Base-by-base conservation (phyloP, 306 rosid species). In the Alnus rubra region DNA sequence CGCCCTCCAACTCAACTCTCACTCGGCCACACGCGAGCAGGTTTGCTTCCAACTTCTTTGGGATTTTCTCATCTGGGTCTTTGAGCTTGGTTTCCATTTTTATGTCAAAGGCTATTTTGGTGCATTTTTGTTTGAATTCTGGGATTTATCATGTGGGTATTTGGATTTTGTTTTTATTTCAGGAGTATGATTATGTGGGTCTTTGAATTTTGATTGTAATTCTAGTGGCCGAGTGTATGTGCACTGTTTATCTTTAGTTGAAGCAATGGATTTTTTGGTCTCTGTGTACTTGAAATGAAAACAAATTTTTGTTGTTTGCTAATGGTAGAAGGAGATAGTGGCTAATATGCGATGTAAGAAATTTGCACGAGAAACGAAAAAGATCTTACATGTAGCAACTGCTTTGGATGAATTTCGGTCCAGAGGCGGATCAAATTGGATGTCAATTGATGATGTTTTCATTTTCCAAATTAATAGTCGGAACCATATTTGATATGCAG, bases 1-100 rank as follows among this genome's bases (percentile, higher is more conserved):
- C 47, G 84, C 89, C n/a, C 88, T 89, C 79, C 90, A 89, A 18
- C 71, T 89, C 77, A 89, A 89, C 69, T 44, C 90, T 44, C 90
- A 89, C 81, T 89, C 84, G 67, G 55, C 88, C 35, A 90, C 92
- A 5, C 92, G 94, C n/a, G 82, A 93, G 58, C 97, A 93, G 97
- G 94, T 89, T 76, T 44, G 33, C 76, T 58, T 58, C 65, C 23
- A 10, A n/a, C 9, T 55, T 58, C 48, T 12, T 18, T 42, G 47
- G 16, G 42, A 78, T 67, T 69, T 73, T 55, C 52, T 63, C 44
- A 58, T 83, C 62, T 51, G 69, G 68, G 54, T 75, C 28, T 4
- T 60, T 71, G 63, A 31, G 10, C n/a, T 69, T 37, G 11, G 49
- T 31, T 69, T 23, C n/a, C 3, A 16, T 9, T 39, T 23, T 19